Conservation (phyloP, 2,329 filamentous ascomycete genomes). For the Phialophora tarda region DNA sequence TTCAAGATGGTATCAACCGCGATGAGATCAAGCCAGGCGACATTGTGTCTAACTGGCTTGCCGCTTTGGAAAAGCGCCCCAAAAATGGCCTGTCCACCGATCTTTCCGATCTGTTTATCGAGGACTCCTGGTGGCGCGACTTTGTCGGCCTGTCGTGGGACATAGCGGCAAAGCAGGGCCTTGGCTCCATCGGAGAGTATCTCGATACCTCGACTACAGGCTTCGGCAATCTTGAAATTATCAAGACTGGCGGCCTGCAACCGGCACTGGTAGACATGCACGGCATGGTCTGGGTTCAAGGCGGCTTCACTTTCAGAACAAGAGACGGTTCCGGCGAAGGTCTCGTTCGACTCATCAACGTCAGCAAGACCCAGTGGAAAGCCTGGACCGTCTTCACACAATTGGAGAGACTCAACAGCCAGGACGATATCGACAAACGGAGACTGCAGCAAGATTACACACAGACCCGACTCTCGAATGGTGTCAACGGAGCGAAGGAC, state of each 20-base stretch:
- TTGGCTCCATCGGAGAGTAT: slow-evolving; percentile 3
- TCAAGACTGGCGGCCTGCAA: slow-evolving; percentile 11
- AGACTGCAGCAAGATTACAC: slow-evolving; percentile 8
- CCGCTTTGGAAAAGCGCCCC: slow-evolving; percentile 8
- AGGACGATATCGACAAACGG: slow-evolving; percentile 12
- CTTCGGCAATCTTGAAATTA: slow-evolving; percentile 3
- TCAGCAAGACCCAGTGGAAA: slow-evolving; percentile 11
- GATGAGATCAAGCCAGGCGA: slow-evolving; percentile 4
- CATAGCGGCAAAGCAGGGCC: slow-evolving; percentile 6
- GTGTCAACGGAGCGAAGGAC: slow-evolving; percentile 6
- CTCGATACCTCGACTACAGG: slow-evolving; percentile 12
- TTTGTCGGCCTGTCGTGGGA: slow-evolving; percentile 13
- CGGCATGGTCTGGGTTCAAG: slow-evolving; percentile 11
- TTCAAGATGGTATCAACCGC: slow-evolving; percentile 8
- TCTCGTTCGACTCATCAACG: slow-evolving; percentile 15
- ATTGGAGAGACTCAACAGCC: slow-evolving; percentile 8
- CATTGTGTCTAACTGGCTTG: slow-evolving; percentile 16
- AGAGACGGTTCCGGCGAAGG: slow-evolving; percentile 11
- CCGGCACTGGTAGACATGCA: slow-evolving; percentile 11
- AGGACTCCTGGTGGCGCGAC: slow-evolving; percentile 19
- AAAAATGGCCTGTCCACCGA: slow-evolving; percentile 15
- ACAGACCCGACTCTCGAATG: slow-evolving; percentile 2
- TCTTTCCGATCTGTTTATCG: slow-evolving; percentile 11
- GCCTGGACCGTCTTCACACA: slow-evolving; percentile 17
- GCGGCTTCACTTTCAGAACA: slow-evolving; percentile 17